phyloP scores from a whole-genome alignment of 495 filamentous ascomycete species.

The Tuber aestivum region DNA sequence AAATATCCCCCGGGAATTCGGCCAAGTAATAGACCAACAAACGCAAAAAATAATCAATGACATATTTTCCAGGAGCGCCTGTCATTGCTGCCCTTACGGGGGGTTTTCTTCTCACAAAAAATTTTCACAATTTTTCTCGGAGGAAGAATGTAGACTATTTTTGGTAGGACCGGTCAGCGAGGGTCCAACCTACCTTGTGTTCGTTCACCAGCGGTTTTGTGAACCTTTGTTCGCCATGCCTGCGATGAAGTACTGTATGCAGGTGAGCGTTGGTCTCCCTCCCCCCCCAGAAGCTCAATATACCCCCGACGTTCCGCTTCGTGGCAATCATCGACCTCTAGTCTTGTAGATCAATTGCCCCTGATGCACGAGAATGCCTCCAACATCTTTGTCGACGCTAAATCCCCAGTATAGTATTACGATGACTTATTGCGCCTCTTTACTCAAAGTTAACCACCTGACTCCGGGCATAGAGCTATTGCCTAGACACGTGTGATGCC shows the following conservation, averaged over 20 bases:
- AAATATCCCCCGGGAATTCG: constrained; percentile 12
- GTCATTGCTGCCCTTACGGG: constrained; percentile 1
- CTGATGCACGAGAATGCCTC: constrained; percentile 33
- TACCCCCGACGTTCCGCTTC: constrained; percentile 26
- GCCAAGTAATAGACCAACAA: constrained; percentile 19
- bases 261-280: constrained; percentile 36
- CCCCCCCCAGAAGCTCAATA: constrained; percentile 28
- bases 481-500: constrained; percentile 38
- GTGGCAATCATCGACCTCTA: constrained; percentile 38
- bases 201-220: constrained; percentile 2
- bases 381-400: constrained; percentile 33
- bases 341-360: constrained; percentile 35
- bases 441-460: constrained; percentile 34
- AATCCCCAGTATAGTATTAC: constrained; percentile 31
- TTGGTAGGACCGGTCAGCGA: constrained; percentile 26
- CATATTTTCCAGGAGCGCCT: constrained; percentile 3
- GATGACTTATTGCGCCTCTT: constrained; percentile 36
- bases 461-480: constrained; percentile 35
- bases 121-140: constrained; percentile 12
- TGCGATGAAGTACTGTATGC: constrained; percentile 28
- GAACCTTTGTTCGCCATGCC: constrained; percentile 37
- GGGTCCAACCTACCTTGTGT: constrained; percentile 24
- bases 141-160: constrained; percentile 27
- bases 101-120: not conserved
- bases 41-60: not conserved